These are phyloP conservation scores for Rhodotorula sp. DNA, from an alignment of 1,284 basidiomycete genomes.

Conservation along the genomic window DNA sequence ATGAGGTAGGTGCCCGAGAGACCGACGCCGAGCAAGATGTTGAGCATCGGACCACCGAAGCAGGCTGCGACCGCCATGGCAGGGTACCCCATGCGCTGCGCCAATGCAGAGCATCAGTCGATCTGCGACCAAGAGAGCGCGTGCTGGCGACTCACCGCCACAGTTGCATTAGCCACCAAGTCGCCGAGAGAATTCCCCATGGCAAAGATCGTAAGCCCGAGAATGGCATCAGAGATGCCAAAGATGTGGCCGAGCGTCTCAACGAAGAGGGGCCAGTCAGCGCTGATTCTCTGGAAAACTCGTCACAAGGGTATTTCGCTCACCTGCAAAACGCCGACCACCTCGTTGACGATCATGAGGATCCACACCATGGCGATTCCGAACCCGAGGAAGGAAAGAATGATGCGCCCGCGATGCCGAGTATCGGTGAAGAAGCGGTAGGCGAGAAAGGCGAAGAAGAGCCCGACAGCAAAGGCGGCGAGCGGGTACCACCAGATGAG, in stretches of 20 bases:
- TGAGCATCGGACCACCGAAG: conserved; percentile 94
- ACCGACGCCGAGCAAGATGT: conserved; percentile 76
- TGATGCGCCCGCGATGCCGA: conserved; percentile 60
- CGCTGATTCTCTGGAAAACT: background rate
- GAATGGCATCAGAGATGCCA: conserved; percentile 93
- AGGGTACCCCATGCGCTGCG: conserved; percentile 43
- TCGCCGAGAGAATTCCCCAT: conserved; percentile 95
- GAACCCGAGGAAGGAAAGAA: conserved; percentile 86
- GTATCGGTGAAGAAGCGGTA: conserved; percentile 64
- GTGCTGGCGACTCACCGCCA: conserved; percentile 57
- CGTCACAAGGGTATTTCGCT: conserved; percentile 32
- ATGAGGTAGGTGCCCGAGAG: conserved; percentile 32
- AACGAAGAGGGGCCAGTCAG: conserved; percentile 2
- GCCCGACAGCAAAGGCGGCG: conserved; percentile 60
- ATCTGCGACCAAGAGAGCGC: too few relatives aligned
- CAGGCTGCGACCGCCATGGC: conserved; percentile 92
- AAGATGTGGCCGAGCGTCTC: conserved; percentile 90
- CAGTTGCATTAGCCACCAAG: conserved; percentile 92
- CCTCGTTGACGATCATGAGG: conserved; percentile 91
- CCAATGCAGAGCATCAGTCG: rapidly evolving
- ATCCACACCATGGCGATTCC: conserved; percentile 89
- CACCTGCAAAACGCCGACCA: conserved; percentile 81
- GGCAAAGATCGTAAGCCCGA: conserved; percentile 93
- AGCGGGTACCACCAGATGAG: conserved; percentile 59
- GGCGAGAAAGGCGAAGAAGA: conserved; percentile 60